Percentiles rank a stretch among this genome's conserved stretches.
phyloP scores from a whole-genome alignment of 495 filamentous ascomycete genomes.

The Trypethelium eluteriae region DNA sequence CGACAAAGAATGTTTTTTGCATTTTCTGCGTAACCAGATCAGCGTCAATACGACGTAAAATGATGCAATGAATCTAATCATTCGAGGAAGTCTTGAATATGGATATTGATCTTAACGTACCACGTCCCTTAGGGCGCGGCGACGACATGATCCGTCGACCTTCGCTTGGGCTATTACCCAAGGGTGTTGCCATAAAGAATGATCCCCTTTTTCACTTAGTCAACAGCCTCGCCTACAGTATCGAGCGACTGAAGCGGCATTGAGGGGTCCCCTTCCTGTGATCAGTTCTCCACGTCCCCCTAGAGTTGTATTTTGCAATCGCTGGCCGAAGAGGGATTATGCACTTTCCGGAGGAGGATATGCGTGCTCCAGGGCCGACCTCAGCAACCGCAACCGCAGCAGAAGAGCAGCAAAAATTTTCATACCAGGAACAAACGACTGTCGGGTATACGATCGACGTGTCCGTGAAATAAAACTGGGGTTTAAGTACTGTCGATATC shows the following conservation, averaged over 20 bases:
- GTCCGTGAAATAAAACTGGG: neutral
- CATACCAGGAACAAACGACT: neutral
- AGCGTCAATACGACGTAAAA: slow-evolving; percentile 3
- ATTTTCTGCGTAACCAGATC: slow-evolving; percentile 42
- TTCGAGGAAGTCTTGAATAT: neutral
- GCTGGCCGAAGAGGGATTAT: neutral
- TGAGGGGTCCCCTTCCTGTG: neutral
- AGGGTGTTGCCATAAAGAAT: slow-evolving; percentile 8
- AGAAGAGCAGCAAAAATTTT: neutral
- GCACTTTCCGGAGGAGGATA: neutral
- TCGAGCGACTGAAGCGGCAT: neutral
- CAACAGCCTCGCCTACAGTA: neutral
- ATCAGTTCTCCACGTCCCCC: neutral
- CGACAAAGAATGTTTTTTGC: slow-evolving; percentile 84
- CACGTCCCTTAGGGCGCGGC: slow-evolving; percentile 57
- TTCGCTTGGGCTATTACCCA: slow-evolving; percentile 25
- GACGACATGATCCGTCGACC: slow-evolving; percentile 37
- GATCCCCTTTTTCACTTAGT: neutral
- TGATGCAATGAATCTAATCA: neutral
- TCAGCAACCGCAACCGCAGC: neutral
- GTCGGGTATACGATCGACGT: neutral
- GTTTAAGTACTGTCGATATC: too few relatives aligned
- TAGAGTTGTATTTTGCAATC: neutral
- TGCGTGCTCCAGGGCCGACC: neutral
- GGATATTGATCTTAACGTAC: slow-evolving; percentile 37